Percentiles rank a stretch among this genome's conserved stretches.
phyloP scores from a whole-genome alignment of 2,329 filamentous ascomycete species.

The Rhexocercosporidium sp. region DNA sequence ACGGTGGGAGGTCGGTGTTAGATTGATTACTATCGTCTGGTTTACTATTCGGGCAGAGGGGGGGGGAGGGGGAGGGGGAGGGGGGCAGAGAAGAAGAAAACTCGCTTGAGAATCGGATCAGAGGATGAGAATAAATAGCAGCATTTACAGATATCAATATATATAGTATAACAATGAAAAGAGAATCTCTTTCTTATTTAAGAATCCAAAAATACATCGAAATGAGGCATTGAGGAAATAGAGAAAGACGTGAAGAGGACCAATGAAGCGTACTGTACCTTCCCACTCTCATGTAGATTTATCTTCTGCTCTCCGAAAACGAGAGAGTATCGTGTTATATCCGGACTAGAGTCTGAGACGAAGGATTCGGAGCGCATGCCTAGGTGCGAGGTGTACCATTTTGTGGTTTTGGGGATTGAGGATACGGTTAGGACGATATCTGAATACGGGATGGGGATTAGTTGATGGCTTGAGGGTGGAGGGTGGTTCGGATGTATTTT shows the following conservation, averaged over 20 bases:
- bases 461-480: not conserved
- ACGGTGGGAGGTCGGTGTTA: not conserved
- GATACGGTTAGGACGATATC: conserved; percentile 63
- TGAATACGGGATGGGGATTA: not conserved
- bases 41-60: too few relatives aligned
- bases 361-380: conserved; percentile 63
- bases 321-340: conserved; percentile 54
- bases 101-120: too few relatives aligned
- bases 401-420: conserved; percentile 53
- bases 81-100: too few relatives aligned
- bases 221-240: not conserved
- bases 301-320: conserved; percentile 64
- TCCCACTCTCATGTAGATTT: conserved; percentile 62
- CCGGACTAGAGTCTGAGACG: conserved; percentile 46
- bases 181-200: too few relatives aligned
- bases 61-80: not conserved
- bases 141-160: too few relatives aligned
- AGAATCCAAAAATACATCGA: too few relatives aligned
- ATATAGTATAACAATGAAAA: too few relatives aligned
- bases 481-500: not conserved
- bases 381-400: conserved; percentile 60
- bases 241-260: not conserved
- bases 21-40: too few relatives aligned
- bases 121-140: too few relatives aligned
- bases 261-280: conserved; percentile 31